Evolutionary conservation across 1,284 basidiomycete genomes (phyloP).

Genomic region (Cryptococcus jaspeensis): DNA sequence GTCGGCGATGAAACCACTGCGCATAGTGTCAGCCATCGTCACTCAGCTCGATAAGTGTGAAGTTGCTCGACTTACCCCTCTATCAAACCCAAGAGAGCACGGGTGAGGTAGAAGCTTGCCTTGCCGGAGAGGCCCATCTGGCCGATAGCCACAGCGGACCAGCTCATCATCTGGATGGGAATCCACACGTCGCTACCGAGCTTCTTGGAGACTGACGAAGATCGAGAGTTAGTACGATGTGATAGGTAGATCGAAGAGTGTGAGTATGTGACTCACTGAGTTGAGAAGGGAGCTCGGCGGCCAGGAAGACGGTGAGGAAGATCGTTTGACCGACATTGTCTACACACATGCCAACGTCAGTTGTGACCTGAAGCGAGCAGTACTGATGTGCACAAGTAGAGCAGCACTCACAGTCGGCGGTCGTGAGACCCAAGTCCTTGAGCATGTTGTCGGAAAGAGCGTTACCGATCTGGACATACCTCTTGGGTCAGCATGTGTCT

Average conservation of each 20-base stretch:
- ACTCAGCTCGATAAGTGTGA: too few relatives aligned
- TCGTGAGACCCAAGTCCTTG: conserved; percentile 43
- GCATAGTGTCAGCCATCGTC: too few relatives aligned
- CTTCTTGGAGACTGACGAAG: conserved; percentile 49
- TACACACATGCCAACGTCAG: too few relatives aligned
- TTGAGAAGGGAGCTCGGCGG: conserved; percentile 48
- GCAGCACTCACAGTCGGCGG: conserved; percentile 38
- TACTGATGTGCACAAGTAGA: not conserved
- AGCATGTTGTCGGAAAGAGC: conserved; percentile 50
- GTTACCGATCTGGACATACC: conserved; percentile 26
- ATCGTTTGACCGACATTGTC: conserved; percentile 46
- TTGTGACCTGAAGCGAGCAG: too few relatives aligned
- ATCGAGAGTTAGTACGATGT: too few relatives aligned
- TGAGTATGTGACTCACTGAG: conserved; percentile 34
- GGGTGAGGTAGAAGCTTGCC: conserved; percentile 39
- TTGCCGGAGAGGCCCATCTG: conserved; percentile 34
- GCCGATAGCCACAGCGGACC: conserved; percentile 42
- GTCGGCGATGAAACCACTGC: conserved; percentile 52
- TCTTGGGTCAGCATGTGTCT: too few relatives aligned
- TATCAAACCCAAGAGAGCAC: conserved; percentile 45
- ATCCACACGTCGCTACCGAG: conserved; percentile 51
- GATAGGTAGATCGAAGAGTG: too few relatives aligned
- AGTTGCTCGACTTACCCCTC: too few relatives aligned
- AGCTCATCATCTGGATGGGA: conserved; percentile 47
- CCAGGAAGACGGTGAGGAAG: not conserved